Conservation (phyloP, 257 asterid genomes). For the Nyctanthes arbortristis region DNA sequence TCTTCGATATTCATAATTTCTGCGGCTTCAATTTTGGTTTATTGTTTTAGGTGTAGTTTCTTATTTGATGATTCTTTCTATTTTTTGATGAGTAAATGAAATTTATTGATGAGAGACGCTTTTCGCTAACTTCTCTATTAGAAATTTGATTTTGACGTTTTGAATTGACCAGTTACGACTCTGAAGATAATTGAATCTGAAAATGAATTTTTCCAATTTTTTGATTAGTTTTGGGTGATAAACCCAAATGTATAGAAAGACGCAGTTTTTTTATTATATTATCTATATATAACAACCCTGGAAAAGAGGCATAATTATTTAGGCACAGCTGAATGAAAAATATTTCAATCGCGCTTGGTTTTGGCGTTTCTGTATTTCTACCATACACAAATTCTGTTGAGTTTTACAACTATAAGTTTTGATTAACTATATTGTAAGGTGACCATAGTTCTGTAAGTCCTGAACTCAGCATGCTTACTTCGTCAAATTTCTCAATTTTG, state of each 20-base stretch:
- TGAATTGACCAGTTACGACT: too few relatives aligned
- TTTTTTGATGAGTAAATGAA: neutral
- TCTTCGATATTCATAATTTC: neutral
- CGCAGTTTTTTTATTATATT: neutral
- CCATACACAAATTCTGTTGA: neutral
- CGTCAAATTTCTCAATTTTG: neutral
- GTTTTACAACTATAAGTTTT: neutral
- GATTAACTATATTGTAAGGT: neutral
- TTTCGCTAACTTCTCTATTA: too few relatives aligned
- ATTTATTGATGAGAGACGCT: neutral
- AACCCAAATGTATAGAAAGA: neutral
- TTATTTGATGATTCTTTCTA: neutral
- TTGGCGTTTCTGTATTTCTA: too few relatives aligned
- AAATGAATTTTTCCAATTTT: neutral
- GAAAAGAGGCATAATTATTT: neutral
- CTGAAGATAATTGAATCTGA: neutral
- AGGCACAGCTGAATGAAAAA: neutral
- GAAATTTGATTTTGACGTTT: too few relatives aligned
- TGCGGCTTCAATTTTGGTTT: neutral
- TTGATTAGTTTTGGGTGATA: slow-evolving; percentile 8
- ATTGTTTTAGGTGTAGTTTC: neutral
- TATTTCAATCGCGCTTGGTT: too few relatives aligned
- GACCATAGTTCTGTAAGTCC: neutral
- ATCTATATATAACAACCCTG: neutral
- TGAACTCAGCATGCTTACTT: neutral